Evolutionary conservation across 306 rosid genomes (phyloP), one percentile per base, ranked within the genome.

Genomic region (Casuarina cunninghamiana): DNA sequence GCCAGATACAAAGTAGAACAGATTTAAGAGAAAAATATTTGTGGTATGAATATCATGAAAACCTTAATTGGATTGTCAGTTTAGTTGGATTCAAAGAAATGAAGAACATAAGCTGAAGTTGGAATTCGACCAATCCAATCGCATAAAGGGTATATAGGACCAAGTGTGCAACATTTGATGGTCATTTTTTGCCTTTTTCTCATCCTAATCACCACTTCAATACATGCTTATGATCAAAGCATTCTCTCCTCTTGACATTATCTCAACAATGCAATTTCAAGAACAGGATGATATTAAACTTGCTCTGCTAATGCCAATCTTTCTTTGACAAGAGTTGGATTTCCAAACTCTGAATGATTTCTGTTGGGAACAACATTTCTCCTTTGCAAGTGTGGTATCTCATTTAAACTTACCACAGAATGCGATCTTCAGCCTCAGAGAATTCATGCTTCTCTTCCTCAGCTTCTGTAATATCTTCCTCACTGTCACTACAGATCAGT

Each of bases 401-500:
- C 72, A 78, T 75, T 70, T 71, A 76, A 75, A 86, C 92, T 80
- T 87, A 92, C 98, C 78, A 85, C 53, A 95, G 66, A 74, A 92
- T 76, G 51, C 85, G 93, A 79, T 95, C 98, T 86, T 95, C 98
- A 38, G 85, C 90, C 72, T 83, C 85, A 54, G 92, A 85, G 83
- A 95, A 95, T 72, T 93, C 97, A 82, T 86, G 92, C 72, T 91
- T 92, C 80, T 82, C 95, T 86, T 89, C 95, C 78, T 92, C 97
- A 0, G 86, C 88, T 84, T 92, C 98, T 45, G 91, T 76, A 78
- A 78, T 60, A 82, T 95, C 98, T 75, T 92, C 98, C 83, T 95
- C 98, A 77, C 96, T 95, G 87, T 93, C 98, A 79, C 98, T 95
- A 65, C 96, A 95, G 78, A 95, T 80, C 70, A 95, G 85, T 19